Evolutionary conservation across 2,329 filamentous ascomycete genomes (phyloP).

Genomic region (Aspergillus flavus): DNA sequence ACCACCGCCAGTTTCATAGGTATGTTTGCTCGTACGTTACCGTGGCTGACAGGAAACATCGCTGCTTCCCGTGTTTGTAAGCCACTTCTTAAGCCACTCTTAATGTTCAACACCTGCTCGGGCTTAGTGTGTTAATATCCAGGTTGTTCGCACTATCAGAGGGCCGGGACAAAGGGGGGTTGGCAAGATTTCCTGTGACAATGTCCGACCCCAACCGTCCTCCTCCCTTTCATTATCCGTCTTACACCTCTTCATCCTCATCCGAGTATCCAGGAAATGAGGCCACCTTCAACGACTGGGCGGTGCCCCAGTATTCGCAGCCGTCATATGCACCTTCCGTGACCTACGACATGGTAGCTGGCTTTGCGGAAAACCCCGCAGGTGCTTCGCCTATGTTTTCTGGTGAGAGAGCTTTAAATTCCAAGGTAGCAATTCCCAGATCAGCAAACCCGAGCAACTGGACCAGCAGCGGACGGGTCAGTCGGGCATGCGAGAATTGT

Average conservation of each 20-base stretch:
- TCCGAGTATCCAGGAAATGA: conserved; percentile 20
- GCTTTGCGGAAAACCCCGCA: conserved; percentile 16
- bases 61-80: conserved; percentile 4
- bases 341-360: conserved; percentile 19
- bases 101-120: conserved; percentile 7
- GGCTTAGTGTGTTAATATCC: conserved; percentile 8
- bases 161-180: conserved; percentile 14
- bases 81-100: neutral
- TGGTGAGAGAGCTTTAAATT: conserved; percentile 24
- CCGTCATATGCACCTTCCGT: conserved; percentile 17
- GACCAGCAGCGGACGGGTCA: conserved; percentile 35
- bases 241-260: conserved; percentile 17
- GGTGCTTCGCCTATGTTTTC: conserved; percentile 10
- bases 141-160: conserved; percentile 15
- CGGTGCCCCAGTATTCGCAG: conserved; percentile 21
- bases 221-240: conserved; percentile 18
- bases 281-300: conserved; percentile 18
- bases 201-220: conserved; percentile 26
- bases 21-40: neutral
- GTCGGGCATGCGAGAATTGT: conserved; percentile 48
- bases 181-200: conserved; percentile 16
- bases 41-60: conserved; percentile 3
- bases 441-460: conserved; percentile 24
- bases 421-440: conserved; percentile 37
- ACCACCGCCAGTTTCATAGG: conserved; percentile 2